Evolutionary conservation across 345 rosid species (phyloP).

Genomic region (Syzygium aromaticum): DNA sequence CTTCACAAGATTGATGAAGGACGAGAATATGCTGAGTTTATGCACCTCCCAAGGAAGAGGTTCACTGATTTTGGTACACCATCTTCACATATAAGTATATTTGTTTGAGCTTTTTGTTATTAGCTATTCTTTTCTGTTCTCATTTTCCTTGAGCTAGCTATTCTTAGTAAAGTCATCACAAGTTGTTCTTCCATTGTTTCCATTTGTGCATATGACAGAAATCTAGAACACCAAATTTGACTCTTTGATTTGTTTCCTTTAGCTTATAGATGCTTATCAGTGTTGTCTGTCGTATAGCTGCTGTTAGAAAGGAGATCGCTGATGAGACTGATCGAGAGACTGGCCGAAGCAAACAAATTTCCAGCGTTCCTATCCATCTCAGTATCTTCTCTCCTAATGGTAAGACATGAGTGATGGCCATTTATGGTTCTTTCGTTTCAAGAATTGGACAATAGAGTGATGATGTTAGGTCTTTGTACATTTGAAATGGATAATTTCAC

Average conservation of each 20-base stretch:
- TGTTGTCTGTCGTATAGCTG: conserved; percentile 37
- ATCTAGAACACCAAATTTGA: background rate
- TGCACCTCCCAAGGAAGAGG: conserved; percentile 88
- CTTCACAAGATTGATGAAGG: conserved; percentile 88
- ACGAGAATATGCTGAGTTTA: conserved; percentile 90
- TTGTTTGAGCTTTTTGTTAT: background rate
- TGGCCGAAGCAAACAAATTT: conserved; percentile 75
- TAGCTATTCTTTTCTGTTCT: background rate
- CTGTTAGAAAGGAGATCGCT: conserved; percentile 79
- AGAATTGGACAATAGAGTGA: background rate
- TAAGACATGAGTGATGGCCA: conserved; percentile 18
- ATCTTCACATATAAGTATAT: background rate
- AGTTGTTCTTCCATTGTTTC: background rate
- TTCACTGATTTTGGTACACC: conserved; percentile 78
- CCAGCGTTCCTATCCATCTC: conserved; percentile 88
- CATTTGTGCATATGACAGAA: background rate
- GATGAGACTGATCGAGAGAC: conserved; percentile 98
- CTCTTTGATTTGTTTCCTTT: background rate
- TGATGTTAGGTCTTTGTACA: background rate
- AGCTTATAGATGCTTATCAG: background rate
- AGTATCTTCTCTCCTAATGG: conserved; percentile 94
- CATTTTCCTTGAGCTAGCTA: background rate
- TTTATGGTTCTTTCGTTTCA: background rate
- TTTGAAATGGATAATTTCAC: background rate
- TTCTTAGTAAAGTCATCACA: background rate